Conservation (phyloP, 192 early-diverging fungal species). For the Coemansia sp. region DNA sequence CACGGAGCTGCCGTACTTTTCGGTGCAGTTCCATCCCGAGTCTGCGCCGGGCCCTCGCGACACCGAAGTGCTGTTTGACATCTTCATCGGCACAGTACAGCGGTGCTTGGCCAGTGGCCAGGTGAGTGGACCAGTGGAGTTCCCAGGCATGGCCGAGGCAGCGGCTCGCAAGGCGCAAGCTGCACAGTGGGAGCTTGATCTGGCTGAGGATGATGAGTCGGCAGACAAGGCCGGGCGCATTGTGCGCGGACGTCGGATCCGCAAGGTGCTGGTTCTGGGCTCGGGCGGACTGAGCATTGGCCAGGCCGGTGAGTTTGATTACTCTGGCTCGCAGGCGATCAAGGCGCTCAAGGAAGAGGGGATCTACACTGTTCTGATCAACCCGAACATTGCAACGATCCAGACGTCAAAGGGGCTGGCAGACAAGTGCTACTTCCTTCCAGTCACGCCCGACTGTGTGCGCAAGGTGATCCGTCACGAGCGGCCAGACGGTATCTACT, state of each 20-base stretch:
- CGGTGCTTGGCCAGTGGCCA: slow-evolving; percentile 66
- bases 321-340: slow-evolving; percentile 96
- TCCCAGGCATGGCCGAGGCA: slow-evolving; percentile 58
- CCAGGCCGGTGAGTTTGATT: slow-evolving; percentile 99
- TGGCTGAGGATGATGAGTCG: slow-evolving; percentile 27
- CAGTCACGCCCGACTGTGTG: slow-evolving; percentile 91
- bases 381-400: slow-evolving; percentile 99
- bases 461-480: slow-evolving; percentile 94
- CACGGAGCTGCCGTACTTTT: slow-evolving; percentile 86
- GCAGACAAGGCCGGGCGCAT: slow-evolving; percentile 48
- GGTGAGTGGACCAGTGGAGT: slow-evolving; percentile 68
- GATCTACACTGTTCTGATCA: slow-evolving; percentile 96
- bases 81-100: slow-evolving; percentile 78
- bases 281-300: slow-evolving; percentile 97
- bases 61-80: slow-evolving; percentile 96
- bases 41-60: slow-evolving; percentile 94
- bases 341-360: slow-evolving; percentile 97
- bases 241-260: slow-evolving; percentile 62
- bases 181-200: slow-evolving; percentile 48
- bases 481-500: slow-evolving; percentile 97
- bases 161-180: slow-evolving; percentile 32
- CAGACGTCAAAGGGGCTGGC: slow-evolving; percentile 97
- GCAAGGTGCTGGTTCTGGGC: slow-evolving; percentile 94
- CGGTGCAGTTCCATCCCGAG: slow-evolving; percentile 99
- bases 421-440: slow-evolving; percentile 97